phyloP scores from a whole-genome alignment of 2,329 filamentous ascomycete genomes.

The Periconia digitata region DNA sequence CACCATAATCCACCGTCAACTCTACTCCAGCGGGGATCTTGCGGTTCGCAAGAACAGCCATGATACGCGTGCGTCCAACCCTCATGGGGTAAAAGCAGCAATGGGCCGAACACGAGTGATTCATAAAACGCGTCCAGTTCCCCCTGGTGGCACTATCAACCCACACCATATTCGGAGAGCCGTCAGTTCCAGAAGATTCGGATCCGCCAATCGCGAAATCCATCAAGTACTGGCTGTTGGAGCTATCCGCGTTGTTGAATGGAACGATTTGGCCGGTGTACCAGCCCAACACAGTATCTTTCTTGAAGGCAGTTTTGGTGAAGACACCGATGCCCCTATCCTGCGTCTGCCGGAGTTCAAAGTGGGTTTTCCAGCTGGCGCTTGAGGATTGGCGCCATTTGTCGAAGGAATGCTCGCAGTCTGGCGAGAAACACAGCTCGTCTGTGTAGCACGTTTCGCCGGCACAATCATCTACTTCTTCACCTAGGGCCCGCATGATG shows the following conservation, averaged over 20 bases:
- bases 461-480: conserved; percentile 10
- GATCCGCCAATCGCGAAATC: conserved; percentile 16
- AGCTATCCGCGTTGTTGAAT: background rate
- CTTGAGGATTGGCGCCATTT: conserved; percentile 6
- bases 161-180: background rate
- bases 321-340: conserved; percentile 14
- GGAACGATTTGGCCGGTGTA: conserved; percentile 15
- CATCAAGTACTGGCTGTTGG: conserved; percentile 16
- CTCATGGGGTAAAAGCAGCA: conserved; percentile 9
- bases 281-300: conserved; percentile 14
- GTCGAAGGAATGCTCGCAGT: conserved; percentile 15
- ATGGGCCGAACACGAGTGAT: conserved; percentile 15
- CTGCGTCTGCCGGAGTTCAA: conserved; percentile 15
- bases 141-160: conserved; percentile 12
- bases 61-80: conserved; percentile 13
- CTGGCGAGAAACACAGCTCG: conserved; percentile 2
- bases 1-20: conserved; percentile 18
- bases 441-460: conserved; percentile 14
- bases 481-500: conserved; percentile 5
- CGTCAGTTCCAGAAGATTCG: too few species aligned
- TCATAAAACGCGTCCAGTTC: conserved; percentile 23
- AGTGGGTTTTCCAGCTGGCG: conserved; percentile 12
- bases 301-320: conserved; percentile 10
- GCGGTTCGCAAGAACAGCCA: conserved; percentile 11
- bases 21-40: conserved; percentile 11